A percentile compares a stretch with the other conserved stretches of the same genome.
phyloP scores from a whole-genome alignment of 106 monocot species.

The Dactylorhiza incarnata region DNA sequence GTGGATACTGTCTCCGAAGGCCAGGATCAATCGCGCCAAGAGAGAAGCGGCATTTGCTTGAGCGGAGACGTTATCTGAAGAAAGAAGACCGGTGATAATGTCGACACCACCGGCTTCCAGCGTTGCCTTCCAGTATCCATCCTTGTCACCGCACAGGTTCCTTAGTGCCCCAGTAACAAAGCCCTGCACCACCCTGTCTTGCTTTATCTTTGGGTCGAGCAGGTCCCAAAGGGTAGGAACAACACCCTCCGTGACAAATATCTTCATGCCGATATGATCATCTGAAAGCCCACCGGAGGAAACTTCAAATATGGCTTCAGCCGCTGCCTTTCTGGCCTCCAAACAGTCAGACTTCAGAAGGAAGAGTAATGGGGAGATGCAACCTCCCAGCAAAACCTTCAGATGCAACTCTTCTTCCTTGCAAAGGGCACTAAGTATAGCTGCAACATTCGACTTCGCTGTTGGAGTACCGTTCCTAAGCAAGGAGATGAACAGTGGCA shows the following conservation, averaged over 20 bases:
- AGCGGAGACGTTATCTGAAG: conserved; percentile 51
- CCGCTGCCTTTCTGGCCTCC: conserved; percentile 64
- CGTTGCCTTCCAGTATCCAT: conserved; percentile 81
- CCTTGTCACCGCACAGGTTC: conserved; percentile 78
- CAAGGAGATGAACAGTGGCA: conserved; percentile 74
- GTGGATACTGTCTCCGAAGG: conserved; percentile 65
- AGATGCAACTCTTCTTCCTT: conserved; percentile 74
- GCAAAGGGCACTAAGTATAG: conserved; percentile 54
- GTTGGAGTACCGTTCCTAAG: conserved; percentile 46
- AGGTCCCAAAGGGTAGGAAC: conserved; percentile 79
- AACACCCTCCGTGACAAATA: conserved; percentile 86
- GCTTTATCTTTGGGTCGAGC: conserved; percentile 40
- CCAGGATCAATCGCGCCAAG: conserved; percentile 57
- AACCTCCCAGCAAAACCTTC: conserved; percentile 73
- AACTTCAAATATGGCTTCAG: conserved; percentile 75
- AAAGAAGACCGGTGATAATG: conserved; percentile 65
- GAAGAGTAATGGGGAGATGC: conserved; percentile 60
- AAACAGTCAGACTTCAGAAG: conserved; percentile 59
- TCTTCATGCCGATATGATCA: conserved; percentile 78
- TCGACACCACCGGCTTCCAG: conserved; percentile 84
- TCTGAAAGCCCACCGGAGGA: conserved; percentile 71
- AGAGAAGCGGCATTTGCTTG: conserved; percentile 85
- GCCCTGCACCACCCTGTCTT: conserved; percentile 66
- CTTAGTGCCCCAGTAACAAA: conserved; percentile 74
- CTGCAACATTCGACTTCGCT: conserved; percentile 63